Evolutionary conservation across 495 filamentous ascomycete species (phyloP), one percentile per base, ranked within the genome.

Genomic region (Paragyromitra xinjiangensis): DNA sequence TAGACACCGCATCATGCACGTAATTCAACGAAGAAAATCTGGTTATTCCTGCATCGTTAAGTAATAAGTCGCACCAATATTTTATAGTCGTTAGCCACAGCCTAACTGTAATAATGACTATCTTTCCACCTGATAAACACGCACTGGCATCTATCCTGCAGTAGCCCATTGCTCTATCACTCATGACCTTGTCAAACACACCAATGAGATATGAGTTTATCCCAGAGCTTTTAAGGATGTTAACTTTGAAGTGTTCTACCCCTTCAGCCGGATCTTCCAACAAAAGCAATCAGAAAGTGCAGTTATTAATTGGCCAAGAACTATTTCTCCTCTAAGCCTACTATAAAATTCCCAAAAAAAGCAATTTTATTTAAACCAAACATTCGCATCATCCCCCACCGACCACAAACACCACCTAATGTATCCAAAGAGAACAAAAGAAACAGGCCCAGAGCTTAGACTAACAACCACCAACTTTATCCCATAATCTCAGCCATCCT

Each of bases 401-500:
- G 4, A 34, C 2, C 29, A 34, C 29, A 34, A 34, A 1, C 26
- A 3, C 3, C 26, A 29, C 26, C 26, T 34, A 34, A 3, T 34
- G 29, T 34, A 34, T 34, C 29, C 29, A 34, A 34, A 34, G 29
- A 34, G 42, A 12, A 44, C 42, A 45, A 45, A 45, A 45, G 2
- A 45, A 45, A 48, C 11, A 48, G 16, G 14, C 11, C 8, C 5
- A 12, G 8, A 9, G 16, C 44, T 3, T 12, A 16, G 12, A 12
- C 44, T 3, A 11, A 12, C 16, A 12, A 48, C 16, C 16, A 48
- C 8, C 12, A 34, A 4, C 2, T 26, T 26, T 12, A 59, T 4
- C 11, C 7, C 3, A 59, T 26, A 63, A 72, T 1, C 42, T 72
- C 69, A 24, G 19, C 19, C 34, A 72, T 26, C 55, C 58, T 62